Evolutionary conservation across 2,329 filamentous ascomycete genomes (phyloP), one percentile per base, ranked within the genome.

Genomic region (Cryphonectria parasitica): DNA sequence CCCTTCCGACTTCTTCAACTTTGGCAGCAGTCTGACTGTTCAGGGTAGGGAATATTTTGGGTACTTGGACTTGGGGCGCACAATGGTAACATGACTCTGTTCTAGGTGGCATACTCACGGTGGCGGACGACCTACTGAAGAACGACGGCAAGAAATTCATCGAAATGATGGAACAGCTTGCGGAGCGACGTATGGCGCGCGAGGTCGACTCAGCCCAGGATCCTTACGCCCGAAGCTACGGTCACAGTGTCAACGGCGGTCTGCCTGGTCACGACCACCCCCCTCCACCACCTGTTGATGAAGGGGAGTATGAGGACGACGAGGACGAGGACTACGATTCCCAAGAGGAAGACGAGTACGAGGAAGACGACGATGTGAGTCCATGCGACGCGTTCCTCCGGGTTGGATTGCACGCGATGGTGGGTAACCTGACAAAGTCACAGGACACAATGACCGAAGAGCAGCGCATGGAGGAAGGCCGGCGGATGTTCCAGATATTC

Each of bases 91-190:
- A 64, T 64, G 62, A 54, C 19, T 66, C 49, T 63, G n/a, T 79
- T 81, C 81, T 88, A 94, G 95, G 96, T 85, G 97, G 96, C 79
- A 98, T 99, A 82, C 90, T 99, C 80, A 99, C 96, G 75, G 96
- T 99, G 78, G 96, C 96, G 80, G 96, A 99, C 85, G 96, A 99
- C 83, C 87, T 99, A 75, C 88, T 99, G 74, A 98, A 98, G 82
- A 99, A 99, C 82, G 96, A 99, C 82, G 96, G 96, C 77, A 97
- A 97, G 82, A 97, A 97, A 79, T 99, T 99, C 84, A 99, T 99
- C 82, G 96, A 99, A 81, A 99, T 99, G 96, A 99, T 99, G 96
- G 96, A 99, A 81, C 95, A 98, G 83, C 88, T 99, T 77, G 96
- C 96, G 52, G 96, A 99, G 83, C 93, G 95, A 77, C 90, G 96